Base-by-base conservation (phyloP, 1,139 yeast species). In the Meyerozyma elateridarum region DNA sequence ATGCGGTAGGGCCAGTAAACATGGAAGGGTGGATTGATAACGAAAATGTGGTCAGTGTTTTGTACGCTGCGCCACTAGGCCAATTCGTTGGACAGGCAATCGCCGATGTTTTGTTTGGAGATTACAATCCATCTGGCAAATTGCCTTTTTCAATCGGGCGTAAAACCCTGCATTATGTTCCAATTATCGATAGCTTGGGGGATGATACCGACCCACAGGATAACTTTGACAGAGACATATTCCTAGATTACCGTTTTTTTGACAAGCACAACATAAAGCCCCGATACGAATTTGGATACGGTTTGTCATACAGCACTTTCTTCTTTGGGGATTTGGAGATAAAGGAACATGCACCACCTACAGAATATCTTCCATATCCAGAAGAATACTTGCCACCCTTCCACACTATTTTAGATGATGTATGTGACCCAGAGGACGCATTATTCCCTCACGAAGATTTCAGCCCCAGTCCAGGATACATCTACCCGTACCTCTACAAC, bases 131-230 rank as follows among this genome's bases (percentile, higher is more conserved):
- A 6, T 72, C 79, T 14, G 85, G 84, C 3, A 68, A 72, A 41
- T 59, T 78, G 29, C 83, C 85, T 0, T 77, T 76, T 44, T 76
- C 84, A 1, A 67, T 78, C 44, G 82, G 84, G 8, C 69, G 64
- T 47, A 70, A 73, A 41, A 61, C 59, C 29, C 70, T 59, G 42
- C 80, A 76, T 39, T 76, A 76, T 43, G 75, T 71, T 17, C 72
- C 75, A 15, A 56, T 76, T 8, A 46, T 72, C 36, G 69, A 61
- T 32, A 58, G 58, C 18, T 49, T 69, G 17, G 69, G 66, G 8
- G 61, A 59, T 2, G 54, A 54, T 8, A 55, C 49, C 2, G 56
- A 58, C 28, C 76, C 76, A 1, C 71, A 64, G 38, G 80, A 76
- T 54, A 64, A 61, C 35, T 64, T 64, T 45, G 73, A 66, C 35